These are phyloP conservation scores for Hypoxylon rickii DNA, from an alignment of 495 filamentous ascomycete species.

Conservation along the genomic window DNA sequence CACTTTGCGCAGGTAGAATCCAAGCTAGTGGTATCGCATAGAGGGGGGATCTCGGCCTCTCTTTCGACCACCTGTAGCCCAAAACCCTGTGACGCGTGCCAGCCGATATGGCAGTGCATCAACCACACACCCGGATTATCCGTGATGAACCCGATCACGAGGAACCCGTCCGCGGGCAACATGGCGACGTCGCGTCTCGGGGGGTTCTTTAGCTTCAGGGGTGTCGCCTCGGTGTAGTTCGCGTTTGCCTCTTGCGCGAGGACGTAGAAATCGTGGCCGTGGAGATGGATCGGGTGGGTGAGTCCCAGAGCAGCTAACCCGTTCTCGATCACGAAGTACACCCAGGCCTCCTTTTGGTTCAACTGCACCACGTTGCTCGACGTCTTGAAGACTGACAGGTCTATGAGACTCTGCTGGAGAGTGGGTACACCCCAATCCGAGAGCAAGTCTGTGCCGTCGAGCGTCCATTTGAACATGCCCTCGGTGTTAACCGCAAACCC, in stretches of 20 bases:
- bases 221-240: constrained; percentile 26
- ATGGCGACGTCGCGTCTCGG: constrained; percentile 45
- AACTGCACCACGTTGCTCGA: constrained; percentile 45
- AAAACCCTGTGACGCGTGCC: constrained; percentile 55
- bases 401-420: constrained; percentile 37
- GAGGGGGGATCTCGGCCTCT: constrained; percentile 32
- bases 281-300: constrained; percentile 59
- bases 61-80: constrained; percentile 55
- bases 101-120: constrained; percentile 56
- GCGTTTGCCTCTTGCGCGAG: constrained; percentile 50
- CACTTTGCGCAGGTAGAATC: constrained; percentile 42
- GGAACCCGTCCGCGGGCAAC: constrained; percentile 44
- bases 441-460: constrained; percentile 40
- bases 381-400: constrained; percentile 38
- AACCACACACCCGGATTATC: constrained; percentile 50
- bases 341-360: constrained; percentile 49
- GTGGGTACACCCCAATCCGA: constrained; percentile 50
- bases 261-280: constrained; percentile 65
- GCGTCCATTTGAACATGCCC: constrained; percentile 43
- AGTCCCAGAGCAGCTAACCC: constrained; percentile 46
- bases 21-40: constrained; percentile 29
- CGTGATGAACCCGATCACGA: constrained; percentile 28
- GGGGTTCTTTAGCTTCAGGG: constrained; percentile 22
- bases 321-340: constrained; percentile 57
- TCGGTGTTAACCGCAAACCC: constrained; percentile 8